Evolutionary conservation across 192 early-diverging fungal species (phyloP).

Genomic region (Backusella macrospora): DNA sequence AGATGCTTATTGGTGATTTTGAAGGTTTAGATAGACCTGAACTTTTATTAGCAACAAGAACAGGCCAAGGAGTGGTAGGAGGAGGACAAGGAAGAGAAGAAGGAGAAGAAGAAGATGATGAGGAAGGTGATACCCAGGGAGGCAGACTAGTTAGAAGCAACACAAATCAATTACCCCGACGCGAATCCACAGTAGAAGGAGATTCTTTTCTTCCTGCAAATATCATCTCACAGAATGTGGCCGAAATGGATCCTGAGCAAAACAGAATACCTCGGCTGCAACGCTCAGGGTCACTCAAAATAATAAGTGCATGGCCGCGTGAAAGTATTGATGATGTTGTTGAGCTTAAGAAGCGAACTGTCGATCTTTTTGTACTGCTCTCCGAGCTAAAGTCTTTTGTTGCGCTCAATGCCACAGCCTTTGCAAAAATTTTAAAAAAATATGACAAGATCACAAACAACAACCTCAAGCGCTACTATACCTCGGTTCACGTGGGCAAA

Average conservation of each 20-base stretch:
- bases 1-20: slow-evolving; percentile 61
- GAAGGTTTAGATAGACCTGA: slow-evolving; percentile 48
- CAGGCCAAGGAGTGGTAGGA: background rate
- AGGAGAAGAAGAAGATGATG: background rate
- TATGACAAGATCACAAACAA: slow-evolving; percentile 91
- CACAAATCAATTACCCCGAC: slow-evolving; percentile 32
- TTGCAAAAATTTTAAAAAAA: slow-evolving; percentile 95
- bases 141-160: slow-evolving; percentile 20
- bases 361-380: slow-evolving; percentile 82
- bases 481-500: slow-evolving; percentile 61
- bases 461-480: slow-evolving; percentile 73
- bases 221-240: slow-evolving; percentile 39
- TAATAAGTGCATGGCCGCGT: slow-evolving; percentile 13
- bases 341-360: slow-evolving; percentile 45
- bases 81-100: background rate
- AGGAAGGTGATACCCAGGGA: background rate
- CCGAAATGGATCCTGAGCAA: slow-evolving; percentile 23
- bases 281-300: background rate
- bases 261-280: slow-evolving; percentile 6
- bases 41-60: background rate
- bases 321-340: slow-evolving; percentile 9
- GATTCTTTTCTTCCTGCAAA: slow-evolving; percentile 39
- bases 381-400: slow-evolving; percentile 88
- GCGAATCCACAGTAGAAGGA: slow-evolving; percentile 35
- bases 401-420: slow-evolving; percentile 89